A percentile compares a stretch with the other conserved stretches of the same genome.
Conservation (phyloP, 106 monocot species). For the Triglochin maritima region DNA sequence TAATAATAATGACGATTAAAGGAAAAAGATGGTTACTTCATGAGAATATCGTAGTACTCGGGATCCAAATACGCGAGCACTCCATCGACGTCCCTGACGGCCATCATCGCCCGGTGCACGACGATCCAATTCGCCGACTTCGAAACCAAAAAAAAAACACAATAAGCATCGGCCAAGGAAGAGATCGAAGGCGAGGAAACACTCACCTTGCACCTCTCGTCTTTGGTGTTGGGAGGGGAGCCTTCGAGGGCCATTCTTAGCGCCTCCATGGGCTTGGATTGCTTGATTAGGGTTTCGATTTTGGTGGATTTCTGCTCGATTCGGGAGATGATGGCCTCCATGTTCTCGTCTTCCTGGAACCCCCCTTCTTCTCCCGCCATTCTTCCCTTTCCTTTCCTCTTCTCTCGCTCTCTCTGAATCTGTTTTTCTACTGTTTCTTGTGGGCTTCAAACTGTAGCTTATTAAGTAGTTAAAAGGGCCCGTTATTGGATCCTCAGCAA, state of each 20-base stretch:
- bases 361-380: constrained; percentile 12
- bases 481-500: too few species aligned
- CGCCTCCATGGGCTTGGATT: constrained; percentile 85
- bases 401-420: neutral
- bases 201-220: constrained; percentile 86
- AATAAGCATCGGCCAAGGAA: neutral
- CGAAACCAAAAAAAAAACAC: neutral
- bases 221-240: constrained; percentile 59
- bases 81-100: constrained; percentile 79
- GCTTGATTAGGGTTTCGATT: constrained; percentile 83
- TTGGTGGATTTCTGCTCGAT: constrained; percentile 93
- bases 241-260: constrained; percentile 78
- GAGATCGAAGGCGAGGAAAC: neutral
- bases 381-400: neutral
- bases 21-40: constrained; percentile 45
- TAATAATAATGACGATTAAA: neutral
- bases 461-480: too few species aligned
- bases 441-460: too few species aligned
- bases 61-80: constrained; percentile 75
- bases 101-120: constrained; percentile 92
- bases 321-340: constrained; percentile 73
- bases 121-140: constrained; percentile 95
- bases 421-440: neutral
- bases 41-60: constrained; percentile 95
- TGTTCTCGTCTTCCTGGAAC: constrained; percentile 41